Conservation (phyloP, 108 stramenopile genomes). For the Cyclotella choctawhatcheeana region DNA sequence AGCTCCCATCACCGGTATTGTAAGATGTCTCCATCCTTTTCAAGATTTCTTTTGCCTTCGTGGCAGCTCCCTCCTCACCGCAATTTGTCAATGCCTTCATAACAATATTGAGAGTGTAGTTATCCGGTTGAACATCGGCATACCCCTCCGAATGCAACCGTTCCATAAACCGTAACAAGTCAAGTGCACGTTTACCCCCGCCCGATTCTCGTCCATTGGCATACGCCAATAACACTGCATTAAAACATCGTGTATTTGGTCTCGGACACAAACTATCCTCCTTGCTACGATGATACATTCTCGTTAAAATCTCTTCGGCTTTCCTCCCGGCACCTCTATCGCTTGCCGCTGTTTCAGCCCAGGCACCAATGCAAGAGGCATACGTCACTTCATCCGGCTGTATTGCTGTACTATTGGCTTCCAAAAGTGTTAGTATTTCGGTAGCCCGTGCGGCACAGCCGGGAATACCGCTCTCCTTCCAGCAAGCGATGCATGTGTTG, state of each 20-base stretch:
- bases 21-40: conserved; percentile 36
- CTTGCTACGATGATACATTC: conserved; percentile 39
- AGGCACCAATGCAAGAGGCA: conserved; percentile 40
- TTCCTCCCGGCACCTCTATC: conserved; percentile 19
- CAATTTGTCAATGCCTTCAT: conserved; percentile 46
- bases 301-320: conserved; percentile 43
- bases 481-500: conserved; percentile 65
- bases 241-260: conserved; percentile 46
- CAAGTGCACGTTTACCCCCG: conserved; percentile 41
- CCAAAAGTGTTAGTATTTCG: conserved; percentile 39
- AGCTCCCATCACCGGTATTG: conserved; percentile 9
- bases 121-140: conserved; percentile 22
- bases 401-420: conserved; percentile 27
- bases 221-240: conserved; percentile 44
- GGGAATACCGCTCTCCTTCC: conserved; percentile 65
- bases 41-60: conserved; percentile 29
- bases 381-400: conserved; percentile 40
- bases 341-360: conserved; percentile 29
- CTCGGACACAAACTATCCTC: conserved; percentile 11
- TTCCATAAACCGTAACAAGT: conserved; percentile 38
- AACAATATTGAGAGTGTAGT: conserved; percentile 40
- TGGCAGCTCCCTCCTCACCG: conserved; percentile 39
- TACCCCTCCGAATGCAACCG: conserved; percentile 41
- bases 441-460: conserved; percentile 50
- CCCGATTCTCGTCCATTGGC: conserved; percentile 39